Base-by-base conservation (phyloP, 495 filamentous ascomycete genomes). In the Penicillium flavigenum region DNA sequence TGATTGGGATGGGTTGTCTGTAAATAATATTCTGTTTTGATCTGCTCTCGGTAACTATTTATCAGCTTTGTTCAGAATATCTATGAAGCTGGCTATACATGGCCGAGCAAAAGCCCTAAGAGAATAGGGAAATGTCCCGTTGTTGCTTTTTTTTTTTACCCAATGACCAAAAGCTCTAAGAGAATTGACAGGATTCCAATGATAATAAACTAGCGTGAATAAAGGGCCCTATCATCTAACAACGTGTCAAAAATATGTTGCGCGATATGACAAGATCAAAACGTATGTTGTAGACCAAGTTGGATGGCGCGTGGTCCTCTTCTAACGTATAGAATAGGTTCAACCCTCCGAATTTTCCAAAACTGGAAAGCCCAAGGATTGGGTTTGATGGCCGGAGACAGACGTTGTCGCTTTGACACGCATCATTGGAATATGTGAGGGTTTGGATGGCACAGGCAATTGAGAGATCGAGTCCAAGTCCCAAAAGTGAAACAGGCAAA, bases 131-230 rank as follows among this genome's bases (percentile, higher is more conserved):
- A 48, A 34, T 7, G 4, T 8, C 5, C 7, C 22, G 20, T 20
- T 22, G 4, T 38, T 51, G 11, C 16, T 8, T 7, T 5, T n/a
- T 5, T n/a, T 38, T 26, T 26, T 26, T n/a, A 38, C n/a, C 31
- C 42, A 12, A 39, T 19, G n/a, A 31, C 16, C 36, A 29, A 41
- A 39, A 17, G 32, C 9, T 41, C 1, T 26, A 6, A 46, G 16
- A 55, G 39, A 16, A 55, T 39, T 47, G 31, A 39, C 46, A 36
- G 31, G 22, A 47, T 47, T 55, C 14, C 32, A 47, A 47, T 41
- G 44, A n/a, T n/a, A 55, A 54, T 31, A 47, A 39, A 22, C 31
- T 55, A 55, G 42, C 14, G 20, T 39, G 44, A 14, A 55, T 22
- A 29, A 46, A 19, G 17, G 16, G 17, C 19, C 14, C 29, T 27